These are phyloP conservation scores for Platanthera guangdongensis DNA, from an alignment of 106 monocot species.

Conservation along the genomic window DNA sequence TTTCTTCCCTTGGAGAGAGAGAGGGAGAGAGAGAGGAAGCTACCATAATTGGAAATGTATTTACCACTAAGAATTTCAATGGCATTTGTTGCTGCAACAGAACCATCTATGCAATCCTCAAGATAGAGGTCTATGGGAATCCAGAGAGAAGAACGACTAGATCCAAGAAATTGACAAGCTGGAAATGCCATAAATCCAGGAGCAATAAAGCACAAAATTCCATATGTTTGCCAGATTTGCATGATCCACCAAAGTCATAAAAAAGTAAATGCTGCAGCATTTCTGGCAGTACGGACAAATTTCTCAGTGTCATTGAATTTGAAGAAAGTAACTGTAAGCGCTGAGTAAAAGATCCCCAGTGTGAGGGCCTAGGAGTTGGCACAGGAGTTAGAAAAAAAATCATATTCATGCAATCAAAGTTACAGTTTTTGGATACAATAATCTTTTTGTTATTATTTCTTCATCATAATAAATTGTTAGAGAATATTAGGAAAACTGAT, in stretches of 20 bases:
- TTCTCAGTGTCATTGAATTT: constrained; percentile 56
- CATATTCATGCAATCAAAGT: not conserved
- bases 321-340: constrained; percentile 47
- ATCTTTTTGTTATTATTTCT: not conserved
- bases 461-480: not conserved
- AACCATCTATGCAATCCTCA: constrained; percentile 80
- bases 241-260: constrained; percentile 22
- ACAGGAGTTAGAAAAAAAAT: not conserved
- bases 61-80: constrained; percentile 85
- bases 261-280: constrained; percentile 30
- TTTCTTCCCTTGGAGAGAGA: not conserved
- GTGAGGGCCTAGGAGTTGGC: constrained; percentile 47
- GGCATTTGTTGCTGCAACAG: constrained; percentile 84
- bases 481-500: not conserved
- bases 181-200: constrained; percentile 31
- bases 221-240: constrained; percentile 21
- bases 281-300: constrained; percentile 39
- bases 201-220: constrained; percentile 28
- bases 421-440: not conserved
- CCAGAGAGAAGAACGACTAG: constrained; percentile 61
- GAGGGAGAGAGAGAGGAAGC: not conserved
- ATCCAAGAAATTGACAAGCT: constrained; percentile 40
- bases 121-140: constrained; percentile 93
- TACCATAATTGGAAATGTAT: constrained; percentile 1
- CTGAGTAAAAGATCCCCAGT: constrained; percentile 53